Conservation (phyloP, 805 yeast species). For the Candida pini region DNA sequence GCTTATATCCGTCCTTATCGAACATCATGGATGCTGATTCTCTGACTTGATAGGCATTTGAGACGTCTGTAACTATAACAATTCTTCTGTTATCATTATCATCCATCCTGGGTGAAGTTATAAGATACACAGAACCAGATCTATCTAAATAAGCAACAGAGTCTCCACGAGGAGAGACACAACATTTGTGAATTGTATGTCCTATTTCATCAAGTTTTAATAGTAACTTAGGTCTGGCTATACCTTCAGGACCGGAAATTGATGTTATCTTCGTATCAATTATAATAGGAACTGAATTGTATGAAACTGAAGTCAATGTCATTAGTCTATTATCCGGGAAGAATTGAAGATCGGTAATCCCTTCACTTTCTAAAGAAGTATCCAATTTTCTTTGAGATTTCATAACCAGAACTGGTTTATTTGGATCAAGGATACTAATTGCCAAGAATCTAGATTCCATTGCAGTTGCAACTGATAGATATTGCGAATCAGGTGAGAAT, state of each 20-base stretch:
- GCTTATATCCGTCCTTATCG: constrained; percentile 74
- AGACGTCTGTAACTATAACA: constrained; percentile 69
- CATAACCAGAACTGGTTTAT: constrained; percentile 62
- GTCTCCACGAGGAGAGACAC: constrained; percentile 81
- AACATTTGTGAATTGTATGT: constrained; percentile 63
- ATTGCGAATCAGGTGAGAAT: constrained; percentile 67
- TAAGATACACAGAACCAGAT: constrained; percentile 67
- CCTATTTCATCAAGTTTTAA: constrained; percentile 77
- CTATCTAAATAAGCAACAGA: constrained; percentile 77
- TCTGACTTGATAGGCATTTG: constrained; percentile 62
- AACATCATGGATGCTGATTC: constrained; percentile 79
- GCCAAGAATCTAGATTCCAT: constrained; percentile 76
- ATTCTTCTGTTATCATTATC: constrained; percentile 52
- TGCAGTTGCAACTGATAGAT: constrained; percentile 69
- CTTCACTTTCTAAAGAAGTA: constrained; percentile 74
- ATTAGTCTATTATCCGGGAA: constrained; percentile 59
- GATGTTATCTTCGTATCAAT: constrained; percentile 57
- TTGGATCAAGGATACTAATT: constrained; percentile 58
- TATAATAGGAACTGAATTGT: constrained; percentile 60
- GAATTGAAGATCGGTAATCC: constrained; percentile 76
- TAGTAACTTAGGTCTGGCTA: constrained; percentile 56
- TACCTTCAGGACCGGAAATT: constrained; percentile 31
- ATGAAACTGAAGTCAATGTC: constrained; percentile 52
- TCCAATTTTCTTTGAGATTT: constrained; percentile 60
- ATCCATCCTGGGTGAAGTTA: constrained; percentile 55